Evolutionary conservation across 257 asterid species (phyloP).

Genomic region (Solanum lycopersicoides): DNA sequence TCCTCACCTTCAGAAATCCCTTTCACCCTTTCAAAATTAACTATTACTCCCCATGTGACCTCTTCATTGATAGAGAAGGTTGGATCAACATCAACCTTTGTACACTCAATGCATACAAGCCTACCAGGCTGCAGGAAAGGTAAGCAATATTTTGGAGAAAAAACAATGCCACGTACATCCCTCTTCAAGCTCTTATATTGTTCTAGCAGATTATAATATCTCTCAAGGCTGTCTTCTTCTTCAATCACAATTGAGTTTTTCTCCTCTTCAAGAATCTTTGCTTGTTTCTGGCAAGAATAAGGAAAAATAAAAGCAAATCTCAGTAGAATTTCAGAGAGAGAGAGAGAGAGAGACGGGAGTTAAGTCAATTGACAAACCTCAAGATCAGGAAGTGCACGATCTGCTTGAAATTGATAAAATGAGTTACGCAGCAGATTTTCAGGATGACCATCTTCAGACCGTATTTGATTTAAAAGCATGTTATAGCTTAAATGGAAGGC

Average conservation of each 20-base stretch:
- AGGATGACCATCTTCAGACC: slow-evolving; percentile 93
- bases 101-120: slow-evolving; percentile 61
- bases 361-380: slow-evolving; percentile 42
- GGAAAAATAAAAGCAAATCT: background rate
- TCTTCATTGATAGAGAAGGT: slow-evolving; percentile 64
- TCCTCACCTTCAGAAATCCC: slow-evolving; percentile 69
- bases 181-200: slow-evolving; percentile 66
- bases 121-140: slow-evolving; percentile 96
- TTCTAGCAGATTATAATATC: slow-evolving; percentile 73
- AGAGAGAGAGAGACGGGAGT: background rate
- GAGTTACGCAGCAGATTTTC: slow-evolving; percentile 91
- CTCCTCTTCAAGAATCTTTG: slow-evolving; percentile 63
- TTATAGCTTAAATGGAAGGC: slow-evolving; percentile 97
- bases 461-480: slow-evolving; percentile 92
- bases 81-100: slow-evolving; percentile 40
- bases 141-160: slow-evolving; percentile 73
- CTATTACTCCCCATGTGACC: slow-evolving; percentile 81
- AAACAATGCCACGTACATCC: slow-evolving; percentile 52
- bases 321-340: background rate
- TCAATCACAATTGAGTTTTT: slow-evolving; percentile 77
- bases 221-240: slow-evolving; percentile 83
- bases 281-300: slow-evolving; percentile 58
- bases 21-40: slow-evolving; percentile 78
- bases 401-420: slow-evolving; percentile 94
- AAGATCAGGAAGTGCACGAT: slow-evolving; percentile 84